A percentile compares a stretch with the other conserved stretches of the same genome.
These are phyloP conservation scores for Botryobasidium botryosum DNA, from an alignment of 768 basidiomycete species.

Conservation along the genomic window DNA sequence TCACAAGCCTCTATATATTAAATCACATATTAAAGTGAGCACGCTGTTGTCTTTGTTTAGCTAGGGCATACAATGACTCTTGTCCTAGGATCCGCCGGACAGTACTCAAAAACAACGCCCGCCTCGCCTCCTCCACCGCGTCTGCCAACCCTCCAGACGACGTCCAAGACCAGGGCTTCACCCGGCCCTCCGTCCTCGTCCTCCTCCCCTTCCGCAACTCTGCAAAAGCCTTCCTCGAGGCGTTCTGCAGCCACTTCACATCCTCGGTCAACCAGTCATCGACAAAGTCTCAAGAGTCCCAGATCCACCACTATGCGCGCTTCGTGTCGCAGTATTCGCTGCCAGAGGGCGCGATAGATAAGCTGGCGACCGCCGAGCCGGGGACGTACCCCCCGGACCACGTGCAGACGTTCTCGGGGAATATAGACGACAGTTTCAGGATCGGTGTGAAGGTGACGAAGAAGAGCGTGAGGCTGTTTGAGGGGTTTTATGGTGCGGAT, in stretches of 20 bases:
- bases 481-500: conserved; percentile 82
- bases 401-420: conserved; percentile 88
- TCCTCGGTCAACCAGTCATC: conserved; percentile 23
- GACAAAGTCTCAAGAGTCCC: conserved; percentile 17
- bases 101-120: conserved; percentile 87
- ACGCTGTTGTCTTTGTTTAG: background rate
- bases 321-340: conserved; percentile 73
- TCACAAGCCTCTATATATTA: conserved; percentile 58
- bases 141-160: conserved; percentile 46
- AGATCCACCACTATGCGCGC: conserved; percentile 76
- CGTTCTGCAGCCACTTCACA: conserved; percentile 56
- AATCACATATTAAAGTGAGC: conserved; percentile 81
- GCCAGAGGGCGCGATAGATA: conserved; percentile 64
- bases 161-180: conserved; percentile 89
- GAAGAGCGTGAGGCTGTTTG: conserved; percentile 82
- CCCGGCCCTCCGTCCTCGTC: conserved; percentile 83
- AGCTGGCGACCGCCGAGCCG: conserved; percentile 51
- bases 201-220: conserved; percentile 87
- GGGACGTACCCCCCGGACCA: conserved; percentile 79
- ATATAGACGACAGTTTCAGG: conserved; percentile 88
- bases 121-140: conserved; percentile 45
- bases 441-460: conserved; percentile 83
- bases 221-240: conserved; percentile 67
- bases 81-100: conserved; percentile 67
- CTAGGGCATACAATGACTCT: conserved; percentile 5